phyloP scores from a whole-genome alignment of 176 grass and related monocot genomes.

The Musa itinerans region DNA sequence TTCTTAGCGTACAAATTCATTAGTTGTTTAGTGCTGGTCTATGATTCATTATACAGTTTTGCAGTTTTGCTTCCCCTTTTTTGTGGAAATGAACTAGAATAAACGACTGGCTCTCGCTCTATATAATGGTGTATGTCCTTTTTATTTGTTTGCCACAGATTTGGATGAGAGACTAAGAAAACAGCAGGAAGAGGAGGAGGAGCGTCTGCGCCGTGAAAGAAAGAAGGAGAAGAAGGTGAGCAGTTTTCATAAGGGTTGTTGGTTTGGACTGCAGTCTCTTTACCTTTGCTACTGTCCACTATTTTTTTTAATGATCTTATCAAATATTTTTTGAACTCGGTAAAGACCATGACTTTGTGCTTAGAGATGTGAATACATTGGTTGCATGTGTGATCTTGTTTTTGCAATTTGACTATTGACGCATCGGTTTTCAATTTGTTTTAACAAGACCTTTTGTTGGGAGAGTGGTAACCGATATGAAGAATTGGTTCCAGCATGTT shows the following conservation, averaged over 20 bases:
- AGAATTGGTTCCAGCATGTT: too few species aligned
- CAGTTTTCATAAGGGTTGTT: neutral
- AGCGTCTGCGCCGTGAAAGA: constrained; percentile 58
- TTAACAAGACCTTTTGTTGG: too few species aligned
- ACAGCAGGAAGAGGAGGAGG: constrained; percentile 90
- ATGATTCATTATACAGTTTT: too few species aligned
- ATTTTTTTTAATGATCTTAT: neutral
- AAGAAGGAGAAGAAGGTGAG: constrained; percentile 92
- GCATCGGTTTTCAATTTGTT: neutral
- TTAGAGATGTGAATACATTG: neutral
- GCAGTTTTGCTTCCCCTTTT: too few species aligned
- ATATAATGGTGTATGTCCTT: neutral
- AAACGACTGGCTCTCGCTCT: too few species aligned
- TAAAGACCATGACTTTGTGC: neutral
- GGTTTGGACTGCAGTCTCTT: neutral
- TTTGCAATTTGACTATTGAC: neutral
- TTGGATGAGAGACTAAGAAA: constrained; percentile 96
- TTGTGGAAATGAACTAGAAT: too few species aligned
- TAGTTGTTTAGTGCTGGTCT: neutral
- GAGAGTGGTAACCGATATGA: too few species aligned
- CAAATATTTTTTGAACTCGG: neutral
- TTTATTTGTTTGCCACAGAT: constrained; percentile 36
- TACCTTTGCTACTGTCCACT: neutral
- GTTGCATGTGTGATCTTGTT: neutral
- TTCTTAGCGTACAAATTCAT: neutral